Evolutionary conservation across 345 rosid genomes (phyloP).

Genomic region (Pelargonium nanum): DNA sequence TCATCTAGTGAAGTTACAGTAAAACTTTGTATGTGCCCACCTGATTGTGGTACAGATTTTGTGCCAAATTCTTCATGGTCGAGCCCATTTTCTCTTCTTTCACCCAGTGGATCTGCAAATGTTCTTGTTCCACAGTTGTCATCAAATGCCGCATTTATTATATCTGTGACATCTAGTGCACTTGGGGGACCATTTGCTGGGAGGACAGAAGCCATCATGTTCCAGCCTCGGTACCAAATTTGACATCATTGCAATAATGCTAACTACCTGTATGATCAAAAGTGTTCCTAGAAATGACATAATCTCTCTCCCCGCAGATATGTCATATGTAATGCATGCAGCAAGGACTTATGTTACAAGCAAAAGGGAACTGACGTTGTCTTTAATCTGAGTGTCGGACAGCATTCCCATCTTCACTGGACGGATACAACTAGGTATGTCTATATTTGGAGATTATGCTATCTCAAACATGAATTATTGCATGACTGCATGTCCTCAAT

Average conservation of each 20-base stretch:
- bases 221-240: constrained; percentile 63
- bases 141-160: constrained; percentile 55
- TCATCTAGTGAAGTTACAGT: constrained; percentile 44
- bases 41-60: constrained; percentile 31
- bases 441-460: neutral
- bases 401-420: constrained; percentile 83
- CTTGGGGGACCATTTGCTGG: constrained; percentile 63
- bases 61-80: constrained; percentile 50
- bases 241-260: neutral
- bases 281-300: constrained; percentile 1
- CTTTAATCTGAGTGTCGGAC: constrained; percentile 55
- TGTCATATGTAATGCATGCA: constrained; percentile 77
- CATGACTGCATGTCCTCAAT: too few relatives aligned
- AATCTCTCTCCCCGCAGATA: constrained; percentile 37
- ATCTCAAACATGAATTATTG: neutral
- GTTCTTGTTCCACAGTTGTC: constrained; percentile 59
- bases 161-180: constrained; percentile 61
- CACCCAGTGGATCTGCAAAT: constrained; percentile 72
- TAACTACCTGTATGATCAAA: neutral
- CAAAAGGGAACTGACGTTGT: constrained; percentile 74
- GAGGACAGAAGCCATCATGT: constrained; percentile 68
- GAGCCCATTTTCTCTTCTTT: constrained; percentile 62
- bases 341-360: constrained; percentile 64
- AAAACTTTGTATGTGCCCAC: constrained; percentile 37
- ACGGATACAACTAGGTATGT: constrained; percentile 63